Evolutionary conservation across 805 yeast genomes (phyloP).

Genomic region (Candida orba): DNA sequence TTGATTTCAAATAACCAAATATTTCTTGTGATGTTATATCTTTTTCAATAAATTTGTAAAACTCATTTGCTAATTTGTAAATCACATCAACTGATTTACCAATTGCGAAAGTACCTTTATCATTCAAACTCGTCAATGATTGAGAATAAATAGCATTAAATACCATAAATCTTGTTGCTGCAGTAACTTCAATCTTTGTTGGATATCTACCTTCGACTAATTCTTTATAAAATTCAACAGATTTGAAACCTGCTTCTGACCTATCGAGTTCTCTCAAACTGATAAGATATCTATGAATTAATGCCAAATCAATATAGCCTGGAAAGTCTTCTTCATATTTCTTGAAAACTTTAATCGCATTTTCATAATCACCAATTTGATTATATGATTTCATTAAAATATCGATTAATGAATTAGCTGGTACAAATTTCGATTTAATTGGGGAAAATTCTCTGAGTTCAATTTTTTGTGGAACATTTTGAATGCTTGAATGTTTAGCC

Average conservation of each 20-base stretch:
- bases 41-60: slow-evolving; percentile 4
- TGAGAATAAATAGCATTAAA: slow-evolving; percentile 17
- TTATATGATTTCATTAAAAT: slow-evolving; percentile 14
- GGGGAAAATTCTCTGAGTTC: slow-evolving; percentile 3
- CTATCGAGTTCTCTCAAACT: slow-evolving; percentile 6
- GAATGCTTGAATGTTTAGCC: neutral
- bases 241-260: slow-evolving; percentile 9
- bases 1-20: slow-evolving; percentile 17
- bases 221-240: slow-evolving; percentile 14
- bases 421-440: slow-evolving; percentile 12
- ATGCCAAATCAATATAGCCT: slow-evolving; percentile 12
- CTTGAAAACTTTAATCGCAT: slow-evolving; percentile 9
- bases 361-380: slow-evolving; percentile 11
- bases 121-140: slow-evolving; percentile 14
- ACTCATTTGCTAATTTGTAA: slow-evolving; percentile 14
- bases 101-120: slow-evolving; percentile 15
- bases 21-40: slow-evolving; percentile 14
- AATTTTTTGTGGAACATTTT: neutral
- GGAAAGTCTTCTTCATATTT: slow-evolving; percentile 10
- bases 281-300: slow-evolving; percentile 18
- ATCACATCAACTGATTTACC: slow-evolving; percentile 14
- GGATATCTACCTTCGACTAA: slow-evolving; percentile 4
- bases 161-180: slow-evolving; percentile 18
- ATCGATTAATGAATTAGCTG: slow-evolving; percentile 17
- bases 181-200: slow-evolving; percentile 8